phyloP scores from a whole-genome alignment of 345 rosid genomes.

The Eutrema japonicum region DNA sequence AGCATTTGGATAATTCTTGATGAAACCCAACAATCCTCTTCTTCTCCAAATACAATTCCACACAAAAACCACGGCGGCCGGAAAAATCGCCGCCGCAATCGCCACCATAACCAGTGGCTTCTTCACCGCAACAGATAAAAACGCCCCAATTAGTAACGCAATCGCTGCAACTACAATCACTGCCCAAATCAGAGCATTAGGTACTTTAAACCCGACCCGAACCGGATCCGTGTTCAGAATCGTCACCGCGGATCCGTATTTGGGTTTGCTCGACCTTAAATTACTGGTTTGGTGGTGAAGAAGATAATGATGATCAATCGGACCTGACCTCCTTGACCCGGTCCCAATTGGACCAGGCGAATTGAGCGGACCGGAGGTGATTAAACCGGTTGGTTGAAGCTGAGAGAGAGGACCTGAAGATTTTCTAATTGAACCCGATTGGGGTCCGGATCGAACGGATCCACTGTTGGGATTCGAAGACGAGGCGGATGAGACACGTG shows the following conservation, averaged over 20 bases:
- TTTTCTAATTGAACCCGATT: conserved; percentile 76
- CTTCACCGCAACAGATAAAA: conserved; percentile 86
- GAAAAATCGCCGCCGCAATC: conserved; percentile 69
- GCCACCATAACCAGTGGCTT: conserved; percentile 81
- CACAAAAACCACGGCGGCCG: conserved; percentile 58
- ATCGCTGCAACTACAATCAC: conserved; percentile 70
- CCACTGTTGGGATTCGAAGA: conserved; percentile 80
- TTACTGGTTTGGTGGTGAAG: conserved; percentile 23
- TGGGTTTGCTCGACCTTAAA: conserved; percentile 61
- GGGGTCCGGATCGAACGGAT: conserved; percentile 77
- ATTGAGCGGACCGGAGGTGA: conserved; percentile 85
- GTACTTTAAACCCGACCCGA: conserved; percentile 70
- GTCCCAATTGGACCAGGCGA: conserved; percentile 82
- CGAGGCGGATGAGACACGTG: conserved; percentile 50
- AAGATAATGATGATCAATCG: conserved; percentile 53
- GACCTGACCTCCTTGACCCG: conserved; percentile 84
- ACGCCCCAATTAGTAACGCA: conserved; percentile 90
- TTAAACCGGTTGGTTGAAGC: conserved; percentile 92
- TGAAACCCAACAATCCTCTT: conserved; percentile 66
- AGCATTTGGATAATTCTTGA: conserved; percentile 70
- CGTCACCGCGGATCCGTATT: conserved; percentile 67
- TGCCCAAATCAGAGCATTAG: conserved; percentile 77
- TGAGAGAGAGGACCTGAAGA: conserved; percentile 95
- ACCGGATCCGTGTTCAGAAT: conserved; percentile 64
- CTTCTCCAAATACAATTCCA: conserved; percentile 83